Percentiles rank a stretch among this genome's conserved stretches.
phyloP scores from a whole-genome alignment of 495 filamentous ascomycete genomes.

The Aspergillus hancockii region DNA sequence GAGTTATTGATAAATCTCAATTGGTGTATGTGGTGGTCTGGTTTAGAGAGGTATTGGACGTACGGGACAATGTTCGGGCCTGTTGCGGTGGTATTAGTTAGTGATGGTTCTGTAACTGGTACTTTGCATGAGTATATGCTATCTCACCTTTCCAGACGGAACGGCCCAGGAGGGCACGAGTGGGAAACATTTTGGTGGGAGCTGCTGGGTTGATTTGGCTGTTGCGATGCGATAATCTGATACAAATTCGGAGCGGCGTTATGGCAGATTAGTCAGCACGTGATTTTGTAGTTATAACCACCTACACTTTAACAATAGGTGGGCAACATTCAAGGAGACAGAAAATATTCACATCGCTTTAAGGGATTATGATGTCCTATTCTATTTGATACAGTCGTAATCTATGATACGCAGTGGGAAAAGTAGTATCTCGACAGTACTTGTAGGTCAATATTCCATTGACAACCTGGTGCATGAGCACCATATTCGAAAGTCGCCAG shows the following conservation, averaged over 20 bases:
- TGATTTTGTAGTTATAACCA: too few species aligned
- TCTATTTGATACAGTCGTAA: not conserved
- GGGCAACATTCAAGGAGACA: not conserved
- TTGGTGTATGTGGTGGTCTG: constrained; percentile 3
- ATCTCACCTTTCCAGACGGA: constrained; percentile 74
- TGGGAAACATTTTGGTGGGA: constrained; percentile 57
- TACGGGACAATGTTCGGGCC: constrained; percentile 60
- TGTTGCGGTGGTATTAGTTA: constrained; percentile 16
- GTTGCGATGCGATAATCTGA: constrained; percentile 11
- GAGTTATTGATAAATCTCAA: not conserved
- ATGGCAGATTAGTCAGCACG: constrained; percentile 7
- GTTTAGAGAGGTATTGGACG: constrained; percentile 20
- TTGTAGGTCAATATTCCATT: not conserved
- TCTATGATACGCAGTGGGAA: not conserved
- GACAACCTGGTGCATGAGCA: constrained; percentile 5
- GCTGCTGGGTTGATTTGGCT: not conserved
- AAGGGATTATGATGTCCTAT: not conserved
- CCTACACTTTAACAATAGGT: too few species aligned
- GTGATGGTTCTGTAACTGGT: constrained; percentile 1
- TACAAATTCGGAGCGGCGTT: constrained; percentile 11
- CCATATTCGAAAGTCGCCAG: constrained; percentile 31
- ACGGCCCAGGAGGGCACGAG: constrained; percentile 59
- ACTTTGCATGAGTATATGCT: not conserved
- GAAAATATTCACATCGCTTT: not conserved
- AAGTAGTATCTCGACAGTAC: not conserved